Evolutionary conservation across 2,329 filamentous ascomycete species (phyloP), one percentile per base, ranked within the genome.

Genomic region (Alternaria arbusti): DNA sequence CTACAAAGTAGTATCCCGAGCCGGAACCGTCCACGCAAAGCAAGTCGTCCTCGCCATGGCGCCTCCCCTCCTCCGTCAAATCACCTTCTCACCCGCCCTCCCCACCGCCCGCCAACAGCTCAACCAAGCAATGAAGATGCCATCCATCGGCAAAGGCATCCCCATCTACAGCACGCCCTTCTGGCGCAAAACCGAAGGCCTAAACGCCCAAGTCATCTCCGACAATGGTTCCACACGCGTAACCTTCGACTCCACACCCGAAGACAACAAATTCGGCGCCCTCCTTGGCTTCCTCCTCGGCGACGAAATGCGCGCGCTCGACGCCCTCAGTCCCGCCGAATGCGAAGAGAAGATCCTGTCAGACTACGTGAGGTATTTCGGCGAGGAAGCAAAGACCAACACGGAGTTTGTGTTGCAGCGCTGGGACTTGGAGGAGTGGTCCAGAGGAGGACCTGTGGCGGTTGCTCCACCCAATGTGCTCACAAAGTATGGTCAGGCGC

Each of bases 131-230:
- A 79, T 79, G 6, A 72, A 66, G 0, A 81, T 83, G 43, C 85
- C 86, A 4, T 83, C 83, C 63, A 86, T 86, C 67, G 82, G 81
- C 54, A 88, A 88, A 70, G 82, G 81, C 6, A 85, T 88, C 56
- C 69, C 84, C 10, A 75, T 82, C 28, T 87, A 83, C 72, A 59
- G 72, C 1, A 70, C 70, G 5, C 82, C 84, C 0, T 87, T 82
- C 71, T 88, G 86, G 86, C 71, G 78, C 1, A 60, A 73, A 1
- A 40, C 36, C 1, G 82, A 83, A 0, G 61, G 63, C 3, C 79
- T 83, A 36, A 84, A 82, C 61, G 87, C 86, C 3, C 70, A 73
- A 55, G 67, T 64, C 15, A 26, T 70, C 20, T 67, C 61, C 6
- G 65, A 71, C 25, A n/a, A 40, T 5, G 69, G 67, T 25, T 54